These are phyloP conservation scores for Dillenia suffruticosa DNA, from an alignment of 164 flowering plant species.

Conservation along the genomic window DNA sequence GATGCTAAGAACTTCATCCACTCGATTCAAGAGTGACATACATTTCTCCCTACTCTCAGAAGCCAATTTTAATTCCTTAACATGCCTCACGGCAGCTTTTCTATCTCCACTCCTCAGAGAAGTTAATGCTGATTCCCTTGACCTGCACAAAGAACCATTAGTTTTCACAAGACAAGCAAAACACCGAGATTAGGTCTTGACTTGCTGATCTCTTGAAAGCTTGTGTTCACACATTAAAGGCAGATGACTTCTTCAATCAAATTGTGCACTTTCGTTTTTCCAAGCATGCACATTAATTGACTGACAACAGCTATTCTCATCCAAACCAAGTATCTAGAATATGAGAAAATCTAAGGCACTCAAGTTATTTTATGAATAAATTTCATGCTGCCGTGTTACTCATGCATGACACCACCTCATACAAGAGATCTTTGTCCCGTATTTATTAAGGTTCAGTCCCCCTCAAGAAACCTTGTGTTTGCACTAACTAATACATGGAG, in stretches of 20 bases:
- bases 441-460: neutral
- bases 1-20: conserved; percentile 69
- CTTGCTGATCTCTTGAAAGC: too few species aligned
- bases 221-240: too few species aligned
- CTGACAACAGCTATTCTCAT: too few species aligned
- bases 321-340: too few species aligned
- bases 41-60: conserved; percentile 69
- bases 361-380: too few species aligned
- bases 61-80: conserved; percentile 52
- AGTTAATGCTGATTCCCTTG: conserved; percentile 55
- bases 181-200: too few species aligned
- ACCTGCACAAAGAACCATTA: conserved; percentile 35
- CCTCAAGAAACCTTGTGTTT: neutral
- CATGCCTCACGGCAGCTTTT: conserved; percentile 56
- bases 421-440: neutral
- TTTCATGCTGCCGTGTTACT: too few species aligned
- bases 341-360: too few species aligned
- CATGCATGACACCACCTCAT: neutral
- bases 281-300: too few species aligned
- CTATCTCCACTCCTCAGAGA: conserved; percentile 58
- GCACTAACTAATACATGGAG: neutral
- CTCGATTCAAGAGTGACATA: conserved; percentile 48
- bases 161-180: neutral
- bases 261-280: too few species aligned
- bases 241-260: too few species aligned